phyloP scores from a whole-genome alignment of 768 basidiomycete species.

The Mycena rosella region DNA sequence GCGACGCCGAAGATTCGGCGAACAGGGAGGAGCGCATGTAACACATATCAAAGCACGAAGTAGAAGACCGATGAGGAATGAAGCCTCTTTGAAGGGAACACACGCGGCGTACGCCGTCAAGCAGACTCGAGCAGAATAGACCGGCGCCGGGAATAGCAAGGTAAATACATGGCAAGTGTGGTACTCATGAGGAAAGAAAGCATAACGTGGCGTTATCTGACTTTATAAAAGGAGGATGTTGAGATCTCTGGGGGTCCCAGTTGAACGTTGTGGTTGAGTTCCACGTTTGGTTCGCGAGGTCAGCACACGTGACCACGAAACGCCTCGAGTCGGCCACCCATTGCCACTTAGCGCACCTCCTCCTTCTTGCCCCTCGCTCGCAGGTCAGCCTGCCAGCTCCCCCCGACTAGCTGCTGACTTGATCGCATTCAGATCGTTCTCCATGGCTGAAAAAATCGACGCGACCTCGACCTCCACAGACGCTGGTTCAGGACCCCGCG shows the following conservation, averaged over 20 bases:
- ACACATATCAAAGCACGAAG: constrained; percentile 2
- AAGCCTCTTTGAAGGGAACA: not conserved
- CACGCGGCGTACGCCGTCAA: no score
- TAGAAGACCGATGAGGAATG: not conserved
- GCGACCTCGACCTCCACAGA: constrained; percentile 70
- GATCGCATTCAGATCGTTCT: constrained; percentile 3
- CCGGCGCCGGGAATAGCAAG: no score
- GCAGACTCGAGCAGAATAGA: no score
- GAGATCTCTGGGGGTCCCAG: no score
- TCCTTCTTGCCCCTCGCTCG: not conserved
- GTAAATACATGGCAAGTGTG: not conserved
- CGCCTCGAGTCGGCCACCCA: not conserved
- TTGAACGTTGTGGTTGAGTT: no score
- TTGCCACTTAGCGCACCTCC: not conserved
- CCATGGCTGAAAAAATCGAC: constrained; percentile 72
- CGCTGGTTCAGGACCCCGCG: no score
- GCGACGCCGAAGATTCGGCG: constrained; percentile 13
- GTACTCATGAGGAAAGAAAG: no score
- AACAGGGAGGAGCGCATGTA: constrained; percentile 17
- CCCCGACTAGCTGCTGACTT: not conserved
- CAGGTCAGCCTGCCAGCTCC: not conserved
- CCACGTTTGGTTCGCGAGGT: not conserved
- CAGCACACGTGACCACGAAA: not conserved
- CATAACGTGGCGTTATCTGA: no score
- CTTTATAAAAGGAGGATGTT: no score